Conservation (phyloP, 192 early-diverging fungal species). For the Kappamyces sp. region DNA sequence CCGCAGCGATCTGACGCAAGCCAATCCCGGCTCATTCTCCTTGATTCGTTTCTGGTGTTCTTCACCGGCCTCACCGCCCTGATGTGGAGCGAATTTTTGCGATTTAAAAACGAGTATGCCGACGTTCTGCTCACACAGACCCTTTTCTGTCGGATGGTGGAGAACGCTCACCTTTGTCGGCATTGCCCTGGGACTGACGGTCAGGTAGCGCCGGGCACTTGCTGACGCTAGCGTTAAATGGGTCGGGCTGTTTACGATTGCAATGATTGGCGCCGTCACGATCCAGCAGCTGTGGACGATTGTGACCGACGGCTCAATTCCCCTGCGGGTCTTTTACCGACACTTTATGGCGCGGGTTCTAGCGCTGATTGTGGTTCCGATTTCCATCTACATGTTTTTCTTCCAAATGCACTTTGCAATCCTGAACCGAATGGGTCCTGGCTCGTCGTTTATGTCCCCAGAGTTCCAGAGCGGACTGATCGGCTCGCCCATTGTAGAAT, state of each 20-base stretch:
- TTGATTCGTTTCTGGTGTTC: slow-evolving; percentile 49
- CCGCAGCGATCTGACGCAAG: slow-evolving; percentile 4
- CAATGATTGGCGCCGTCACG: slow-evolving; percentile 42
- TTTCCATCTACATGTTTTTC: slow-evolving; percentile 37
- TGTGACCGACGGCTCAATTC: slow-evolving; percentile 32
- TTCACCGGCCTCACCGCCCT: slow-evolving; percentile 43
- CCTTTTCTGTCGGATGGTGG: slow-evolving; percentile 49
- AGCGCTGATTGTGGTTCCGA: slow-evolving; percentile 44
- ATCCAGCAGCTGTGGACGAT: slow-evolving; percentile 44
- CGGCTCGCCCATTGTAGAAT: slow-evolving; percentile 32
- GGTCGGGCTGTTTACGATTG: slow-evolving; percentile 52
- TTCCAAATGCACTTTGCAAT: slow-evolving; percentile 46
- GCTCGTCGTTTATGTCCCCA: slow-evolving; percentile 45
- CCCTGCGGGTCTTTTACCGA: slow-evolving; percentile 21
- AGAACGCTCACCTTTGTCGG: slow-evolving; percentile 31
- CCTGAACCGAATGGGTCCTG: slow-evolving; percentile 32
- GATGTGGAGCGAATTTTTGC: slow-evolving; percentile 45
- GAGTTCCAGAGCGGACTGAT: slow-evolving; percentile 48
- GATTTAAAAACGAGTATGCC: slow-evolving; percentile 29
- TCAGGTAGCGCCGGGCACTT: slow-evolving; percentile 20
- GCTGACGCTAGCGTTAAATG: slow-evolving; percentile 41
- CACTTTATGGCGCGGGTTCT: slow-evolving; percentile 45
- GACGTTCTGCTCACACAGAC: slow-evolving; percentile 13
- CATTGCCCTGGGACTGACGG: slow-evolving; percentile 37
- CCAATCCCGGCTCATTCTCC: slow-evolving; percentile 46